These are phyloP conservation scores for Polytrichum formosum DNA, from an alignment of 225 moss, liverwort and hornwort species.

Conservation along the genomic window DNA sequence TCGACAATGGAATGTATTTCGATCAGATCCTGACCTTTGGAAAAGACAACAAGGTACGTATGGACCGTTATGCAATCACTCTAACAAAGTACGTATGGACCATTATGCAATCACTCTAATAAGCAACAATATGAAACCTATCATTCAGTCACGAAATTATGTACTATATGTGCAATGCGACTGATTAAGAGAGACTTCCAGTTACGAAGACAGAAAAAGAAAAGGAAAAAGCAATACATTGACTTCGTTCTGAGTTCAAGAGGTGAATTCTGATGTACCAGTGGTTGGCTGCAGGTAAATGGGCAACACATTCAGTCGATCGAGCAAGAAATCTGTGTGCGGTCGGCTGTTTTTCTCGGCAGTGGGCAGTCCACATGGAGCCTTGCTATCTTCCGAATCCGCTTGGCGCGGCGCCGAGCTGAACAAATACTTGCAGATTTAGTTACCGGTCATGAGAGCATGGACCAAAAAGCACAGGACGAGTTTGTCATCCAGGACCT, in stretches of 20 bases:
- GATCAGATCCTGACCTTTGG: constrained; percentile 21
- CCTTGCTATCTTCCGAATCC: constrained; percentile 20
- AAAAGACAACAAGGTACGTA: background rate
- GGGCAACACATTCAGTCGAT: constrained; percentile 66
- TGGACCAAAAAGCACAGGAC: constrained; percentile 20
- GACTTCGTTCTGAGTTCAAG: background rate
- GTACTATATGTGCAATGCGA: no score
- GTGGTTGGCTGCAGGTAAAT: constrained; percentile 27
- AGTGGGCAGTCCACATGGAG: constrained; percentile 74
- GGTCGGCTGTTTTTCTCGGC: constrained; percentile 52
- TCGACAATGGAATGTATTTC: constrained; percentile 39
- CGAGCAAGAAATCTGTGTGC: constrained; percentile 73
- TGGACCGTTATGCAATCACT: background rate
- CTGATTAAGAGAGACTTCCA: no score
- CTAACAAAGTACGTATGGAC: background rate
- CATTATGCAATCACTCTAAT: no score
- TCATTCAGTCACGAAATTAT: no score
- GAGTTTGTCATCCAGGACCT: constrained; percentile 16
- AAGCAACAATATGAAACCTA: no score
- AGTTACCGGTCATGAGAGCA: background rate
- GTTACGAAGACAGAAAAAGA: background rate
- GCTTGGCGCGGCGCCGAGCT: constrained; percentile 22
- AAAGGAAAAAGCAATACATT: background rate
- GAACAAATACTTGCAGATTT: background rate
- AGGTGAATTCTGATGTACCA: background rate